These are phyloP conservation scores for Pseudopyricularia cyperi DNA, from an alignment of 2,329 filamentous ascomycete species.

Conservation along the genomic window DNA sequence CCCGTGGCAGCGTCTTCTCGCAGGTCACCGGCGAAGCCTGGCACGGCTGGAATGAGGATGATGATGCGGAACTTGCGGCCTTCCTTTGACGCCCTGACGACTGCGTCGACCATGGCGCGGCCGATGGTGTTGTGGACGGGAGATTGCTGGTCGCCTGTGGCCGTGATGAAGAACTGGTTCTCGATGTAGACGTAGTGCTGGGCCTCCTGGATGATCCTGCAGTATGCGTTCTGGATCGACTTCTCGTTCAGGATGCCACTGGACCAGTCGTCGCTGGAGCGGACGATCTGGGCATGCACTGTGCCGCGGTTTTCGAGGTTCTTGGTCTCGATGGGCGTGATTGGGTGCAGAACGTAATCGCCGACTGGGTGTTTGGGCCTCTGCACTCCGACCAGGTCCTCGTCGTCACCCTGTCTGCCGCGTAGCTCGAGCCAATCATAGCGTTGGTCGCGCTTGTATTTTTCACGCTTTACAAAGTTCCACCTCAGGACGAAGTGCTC, in stretches of 20 bases:
- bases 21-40: conserved; percentile 87
- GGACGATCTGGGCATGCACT: conserved; percentile 71
- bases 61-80: conserved; percentile 83
- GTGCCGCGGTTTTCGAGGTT: conserved; percentile 53
- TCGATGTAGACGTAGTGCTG: conserved; percentile 95
- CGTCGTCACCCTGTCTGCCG: conserved; percentile 62
- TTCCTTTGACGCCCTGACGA: conserved; percentile 68
- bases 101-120: conserved; percentile 78
- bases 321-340: conserved; percentile 56
- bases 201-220: conserved; percentile 72
- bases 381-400: conserved; percentile 80
- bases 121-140: conserved; percentile 86
- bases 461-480: conserved; percentile 96
- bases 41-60: conserved; percentile 78
- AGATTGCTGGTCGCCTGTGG: conserved; percentile 75
- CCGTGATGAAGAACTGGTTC: conserved; percentile 97
- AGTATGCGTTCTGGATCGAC: conserved; percentile 79
- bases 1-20: conserved; percentile 71
- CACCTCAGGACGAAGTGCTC: conserved; percentile 90
- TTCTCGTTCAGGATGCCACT: conserved; percentile 77
- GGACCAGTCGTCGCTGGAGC: conserved; percentile 87
- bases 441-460: conserved; percentile 78
- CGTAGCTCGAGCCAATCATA: conserved; percentile 80
- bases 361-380: conserved; percentile 81
- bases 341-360: conserved; percentile 71